Percentiles rank a stretch among this genome's conserved stretches.
Evolutionary conservation across 179 eudicot genomes (phyloP).

Genomic region (Carnegiea gigantea): DNA sequence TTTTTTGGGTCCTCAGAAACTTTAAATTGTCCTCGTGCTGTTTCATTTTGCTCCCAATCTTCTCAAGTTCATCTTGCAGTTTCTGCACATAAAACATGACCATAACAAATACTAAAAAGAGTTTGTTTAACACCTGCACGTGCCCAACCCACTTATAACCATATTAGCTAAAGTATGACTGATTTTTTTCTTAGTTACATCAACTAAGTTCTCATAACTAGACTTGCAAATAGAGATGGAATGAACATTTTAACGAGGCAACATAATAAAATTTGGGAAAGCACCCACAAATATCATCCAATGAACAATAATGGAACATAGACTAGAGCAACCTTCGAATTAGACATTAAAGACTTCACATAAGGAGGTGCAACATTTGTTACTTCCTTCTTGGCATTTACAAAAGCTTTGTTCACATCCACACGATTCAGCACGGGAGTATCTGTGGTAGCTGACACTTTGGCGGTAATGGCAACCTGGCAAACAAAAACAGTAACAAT

Average conservation of each 20-base stretch:
- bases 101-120: not conserved
- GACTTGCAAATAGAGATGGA: not conserved
- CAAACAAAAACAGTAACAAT: conserved; percentile 9
- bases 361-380: conserved; percentile 41
- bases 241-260: not conserved
- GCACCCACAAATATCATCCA: not conserved
- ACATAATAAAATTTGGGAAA: conserved; percentile 6
- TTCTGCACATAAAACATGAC: conserved; percentile 41
- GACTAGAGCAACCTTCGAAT: conserved; percentile 49
- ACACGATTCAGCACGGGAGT: conserved; percentile 32
- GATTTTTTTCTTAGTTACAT: not conserved
- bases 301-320: not conserved
- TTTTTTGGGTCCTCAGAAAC: conserved; percentile 51
- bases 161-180: not conserved
- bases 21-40: conserved; percentile 72
- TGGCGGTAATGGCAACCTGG: conserved; percentile 42
- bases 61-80: conserved; percentile 65
- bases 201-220: conserved; percentile 9
- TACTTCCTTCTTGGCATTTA: conserved; percentile 34
- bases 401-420: conserved; percentile 37
- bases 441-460: conserved; percentile 40
- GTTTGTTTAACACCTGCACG: not conserved
- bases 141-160: not conserved
- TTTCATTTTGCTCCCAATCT: conserved; percentile 55
- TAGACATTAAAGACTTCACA: conserved; percentile 32